phyloP scores from a whole-genome alignment of 169 alveolate species.

The Babesia ovata region DNA sequence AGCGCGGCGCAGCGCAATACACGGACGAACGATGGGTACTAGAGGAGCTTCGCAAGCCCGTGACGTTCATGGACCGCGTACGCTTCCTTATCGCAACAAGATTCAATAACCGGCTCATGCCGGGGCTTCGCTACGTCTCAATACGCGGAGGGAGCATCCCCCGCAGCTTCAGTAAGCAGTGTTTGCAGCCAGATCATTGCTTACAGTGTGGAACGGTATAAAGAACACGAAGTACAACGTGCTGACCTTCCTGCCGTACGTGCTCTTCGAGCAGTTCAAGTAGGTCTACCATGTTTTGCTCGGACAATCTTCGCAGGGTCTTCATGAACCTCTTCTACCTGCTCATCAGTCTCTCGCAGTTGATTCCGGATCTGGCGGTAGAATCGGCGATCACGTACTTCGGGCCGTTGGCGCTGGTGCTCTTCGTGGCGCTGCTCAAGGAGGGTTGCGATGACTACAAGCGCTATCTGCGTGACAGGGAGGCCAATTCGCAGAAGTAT shows the following conservation, averaged over 20 bases:
- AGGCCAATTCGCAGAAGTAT: constrained; percentile 80
- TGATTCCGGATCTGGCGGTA: constrained; percentile 89
- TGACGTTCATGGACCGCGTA: constrained; percentile 51
- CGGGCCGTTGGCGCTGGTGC: constrained; percentile 93
- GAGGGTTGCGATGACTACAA: constrained; percentile 95
- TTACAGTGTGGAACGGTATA: constrained; percentile 78
- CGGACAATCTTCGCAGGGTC: constrained; percentile 36
- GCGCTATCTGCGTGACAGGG: constrained; percentile 82
- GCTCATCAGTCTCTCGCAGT: constrained; percentile 89
- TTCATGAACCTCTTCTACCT: constrained; percentile 94
- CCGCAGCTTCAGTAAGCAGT: constrained; percentile 65
- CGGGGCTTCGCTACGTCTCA: constrained; percentile 70
- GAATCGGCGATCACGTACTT: constrained; percentile 95
- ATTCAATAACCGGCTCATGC: constrained; percentile 68
- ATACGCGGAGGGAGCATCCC: constrained; percentile 79
- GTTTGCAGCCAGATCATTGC: background rate
- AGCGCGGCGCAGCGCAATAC: background rate
- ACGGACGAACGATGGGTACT: constrained; percentile 32
- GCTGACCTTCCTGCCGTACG: constrained; percentile 89
- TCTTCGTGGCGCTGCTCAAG: constrained; percentile 88
- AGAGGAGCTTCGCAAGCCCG: constrained; percentile 41
- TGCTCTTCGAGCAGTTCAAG: constrained; percentile 90
- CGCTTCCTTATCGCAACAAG: constrained; percentile 47
- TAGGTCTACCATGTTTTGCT: background rate
- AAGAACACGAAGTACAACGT: constrained; percentile 89